These are phyloP conservation scores for Trichoderma sp. DNA, from an alignment of 2,329 filamentous ascomycete species.

Conservation along the genomic window DNA sequence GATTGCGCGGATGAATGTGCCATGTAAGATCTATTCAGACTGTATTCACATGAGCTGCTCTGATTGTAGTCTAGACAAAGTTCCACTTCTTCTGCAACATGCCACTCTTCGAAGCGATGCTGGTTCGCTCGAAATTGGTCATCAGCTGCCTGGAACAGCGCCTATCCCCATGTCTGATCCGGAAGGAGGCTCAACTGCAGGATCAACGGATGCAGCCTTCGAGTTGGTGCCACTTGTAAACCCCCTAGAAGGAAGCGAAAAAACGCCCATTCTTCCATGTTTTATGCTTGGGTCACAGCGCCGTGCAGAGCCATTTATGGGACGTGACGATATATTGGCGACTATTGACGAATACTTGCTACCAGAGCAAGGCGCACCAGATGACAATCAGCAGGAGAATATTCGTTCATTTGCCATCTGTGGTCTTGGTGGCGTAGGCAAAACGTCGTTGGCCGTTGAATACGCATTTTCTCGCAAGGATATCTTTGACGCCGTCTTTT, in stretches of 20 bases:
- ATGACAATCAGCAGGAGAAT: too few relatives aligned
- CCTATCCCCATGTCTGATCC: background rate
- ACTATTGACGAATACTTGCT: background rate
- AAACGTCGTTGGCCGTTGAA: background rate
- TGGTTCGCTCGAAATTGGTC: background rate
- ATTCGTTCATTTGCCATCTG: background rate
- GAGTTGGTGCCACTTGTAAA: background rate
- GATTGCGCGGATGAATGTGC: background rate
- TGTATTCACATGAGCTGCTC: background rate
- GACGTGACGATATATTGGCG: background rate
- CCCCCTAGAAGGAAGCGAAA: background rate
- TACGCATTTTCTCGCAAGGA: background rate
- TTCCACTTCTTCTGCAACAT: background rate
- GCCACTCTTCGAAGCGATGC: background rate
- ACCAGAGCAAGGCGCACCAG: too few relatives aligned
- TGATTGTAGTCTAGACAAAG: background rate
- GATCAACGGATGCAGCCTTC: background rate
- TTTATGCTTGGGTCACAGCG: background rate
- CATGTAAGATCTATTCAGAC: background rate
- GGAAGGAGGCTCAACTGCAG: background rate
- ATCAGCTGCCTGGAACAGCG: background rate
- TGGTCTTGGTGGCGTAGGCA: conserved; percentile 4
- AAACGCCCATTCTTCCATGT: background rate
- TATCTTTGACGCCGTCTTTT: background rate
- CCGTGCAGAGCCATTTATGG: background rate